A percentile compares a stretch with the other conserved stretches of the same genome.
These are phyloP conservation scores for Haplographium delicatum DNA, from an alignment of 495 filamentous ascomycete genomes.

Conservation along the genomic window DNA sequence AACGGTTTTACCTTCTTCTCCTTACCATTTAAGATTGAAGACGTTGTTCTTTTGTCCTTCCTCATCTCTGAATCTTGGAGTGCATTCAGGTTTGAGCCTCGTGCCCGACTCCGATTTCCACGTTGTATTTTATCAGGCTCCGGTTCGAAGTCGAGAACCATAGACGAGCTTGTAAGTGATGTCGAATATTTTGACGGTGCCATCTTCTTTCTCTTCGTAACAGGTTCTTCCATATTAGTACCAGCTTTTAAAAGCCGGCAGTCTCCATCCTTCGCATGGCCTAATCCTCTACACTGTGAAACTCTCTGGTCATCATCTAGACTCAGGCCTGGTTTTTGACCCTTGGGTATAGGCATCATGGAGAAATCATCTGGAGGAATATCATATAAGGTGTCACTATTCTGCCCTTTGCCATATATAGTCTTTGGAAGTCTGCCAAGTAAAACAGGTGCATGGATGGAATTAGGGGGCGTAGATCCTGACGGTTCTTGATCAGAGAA, in stretches of 20 bases:
- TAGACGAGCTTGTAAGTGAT: not conserved
- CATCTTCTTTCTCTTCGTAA: slow-evolving; percentile 2
- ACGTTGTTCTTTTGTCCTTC: not conserved
- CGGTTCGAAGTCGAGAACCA: not conserved
- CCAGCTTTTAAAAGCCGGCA: not conserved
- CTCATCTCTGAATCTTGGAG: slow-evolving; percentile 3
- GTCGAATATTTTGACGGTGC: not conserved
- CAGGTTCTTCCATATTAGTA: not conserved
- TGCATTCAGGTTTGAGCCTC: slow-evolving; percentile 4
- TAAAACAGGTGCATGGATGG: not conserved
- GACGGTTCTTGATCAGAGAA: too few relatives aligned
- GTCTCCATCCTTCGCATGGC: slow-evolving; percentile 2
- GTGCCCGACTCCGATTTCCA: not conserved
- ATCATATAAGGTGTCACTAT: slow-evolving; percentile 10
- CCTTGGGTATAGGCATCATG: too few relatives aligned
- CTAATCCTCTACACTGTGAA: slow-evolving; percentile 3
- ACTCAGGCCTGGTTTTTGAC: not conserved
- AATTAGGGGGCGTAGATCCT: not conserved
- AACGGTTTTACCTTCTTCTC: slow-evolving; percentile 2
- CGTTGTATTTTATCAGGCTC: not conserved
- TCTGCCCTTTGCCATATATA: not conserved
- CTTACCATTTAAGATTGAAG: not conserved
- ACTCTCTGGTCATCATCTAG: not conserved
- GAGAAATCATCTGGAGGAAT: slow-evolving; percentile 2
- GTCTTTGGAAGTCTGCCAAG: not conserved